Base-by-base conservation (phyloP, 2,329 filamentous ascomycete genomes). In the Ploettnerulaceae sp. region DNA sequence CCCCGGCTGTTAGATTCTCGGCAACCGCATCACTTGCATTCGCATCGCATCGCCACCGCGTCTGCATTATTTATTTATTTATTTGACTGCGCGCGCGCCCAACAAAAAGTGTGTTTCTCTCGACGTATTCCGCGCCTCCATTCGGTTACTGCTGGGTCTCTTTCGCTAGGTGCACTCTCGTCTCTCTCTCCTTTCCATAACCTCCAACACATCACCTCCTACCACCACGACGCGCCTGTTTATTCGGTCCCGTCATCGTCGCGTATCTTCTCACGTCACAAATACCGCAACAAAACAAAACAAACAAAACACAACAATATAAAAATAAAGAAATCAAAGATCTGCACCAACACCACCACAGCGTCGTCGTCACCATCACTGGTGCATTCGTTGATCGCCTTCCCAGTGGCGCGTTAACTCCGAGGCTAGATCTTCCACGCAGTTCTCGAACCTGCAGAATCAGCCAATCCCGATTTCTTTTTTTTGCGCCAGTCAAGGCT, bases 131-230 rank as follows among this genome's bases (percentile, higher is more conserved):
- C 26, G 32, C 20, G 21, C 26, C 15, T 15, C 14, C 37, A 25
- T 29, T 18, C 17, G 26, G 38, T 21, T 15, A 33, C 37, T 34
- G 20, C 29, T 43, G 44, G 53, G 56, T 56, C 57, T 39, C 56
- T 57, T 57, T 59, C 46, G 52, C 44, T 59, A 57, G 57, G 26
- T 51, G 55, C 22, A 55, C 51, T 42, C 38, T 32, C 8, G 25
- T 18, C 37, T 15, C 25, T n/a, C 32, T 29, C 4, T 3, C 15
- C 15, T 20, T 29, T 21, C 26, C 26, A 41, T 31, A 18, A 20
- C 24, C 8, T 22, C 28, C 14, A n/a, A 21, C 33, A 14, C 18
- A 32, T 36, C 9, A 8, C 29, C 22, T 4, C 55, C 47, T 36
- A 28, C 41, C 32, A 37, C 37, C 46, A 34, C 40, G 47, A 52